These are phyloP conservation scores for Talinum fruticosum DNA, from an alignment of 148 eudicot genomes.

Conservation along the genomic window DNA sequence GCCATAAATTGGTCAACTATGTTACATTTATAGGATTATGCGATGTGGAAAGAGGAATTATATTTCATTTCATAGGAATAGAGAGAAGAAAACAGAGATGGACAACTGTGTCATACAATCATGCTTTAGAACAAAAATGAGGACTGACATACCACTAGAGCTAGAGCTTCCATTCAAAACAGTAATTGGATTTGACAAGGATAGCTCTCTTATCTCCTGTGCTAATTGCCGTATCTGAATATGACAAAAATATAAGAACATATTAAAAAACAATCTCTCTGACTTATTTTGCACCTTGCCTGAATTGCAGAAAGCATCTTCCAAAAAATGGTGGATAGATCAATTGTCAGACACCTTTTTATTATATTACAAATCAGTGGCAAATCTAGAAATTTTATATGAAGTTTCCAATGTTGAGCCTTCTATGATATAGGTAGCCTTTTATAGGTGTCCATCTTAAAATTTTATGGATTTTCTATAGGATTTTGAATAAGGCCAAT, in stretches of 20 bases:
- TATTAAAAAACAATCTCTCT: neutral
- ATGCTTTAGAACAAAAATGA: neutral
- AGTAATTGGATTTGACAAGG: constrained; percentile 63
- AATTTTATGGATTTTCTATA: no score
- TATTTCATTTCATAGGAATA: no score
- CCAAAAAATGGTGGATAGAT: neutral
- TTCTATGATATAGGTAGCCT: no score
- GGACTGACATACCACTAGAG: constrained; percentile 51
- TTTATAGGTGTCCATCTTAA: no score
- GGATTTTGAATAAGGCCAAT: no score
- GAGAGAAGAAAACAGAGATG: no score
- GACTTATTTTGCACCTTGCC: neutral
- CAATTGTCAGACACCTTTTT: neutral
- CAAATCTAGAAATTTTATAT: no score
- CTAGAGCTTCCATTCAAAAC: constrained; percentile 58
- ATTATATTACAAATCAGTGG: neutral
- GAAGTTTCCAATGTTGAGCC: no score
- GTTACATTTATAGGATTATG: no score
- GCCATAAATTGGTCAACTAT: no score
- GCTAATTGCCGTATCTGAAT: constrained; percentile 84
- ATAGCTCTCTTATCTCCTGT: constrained; percentile 72
- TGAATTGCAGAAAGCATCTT: neutral
- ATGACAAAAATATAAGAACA: constrained; percentile 18
- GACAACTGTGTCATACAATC: neutral
- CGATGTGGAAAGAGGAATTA: no score